Conservation (phyloP, 176 grass and related monocot genomes). For the Carex scoparia region DNA sequence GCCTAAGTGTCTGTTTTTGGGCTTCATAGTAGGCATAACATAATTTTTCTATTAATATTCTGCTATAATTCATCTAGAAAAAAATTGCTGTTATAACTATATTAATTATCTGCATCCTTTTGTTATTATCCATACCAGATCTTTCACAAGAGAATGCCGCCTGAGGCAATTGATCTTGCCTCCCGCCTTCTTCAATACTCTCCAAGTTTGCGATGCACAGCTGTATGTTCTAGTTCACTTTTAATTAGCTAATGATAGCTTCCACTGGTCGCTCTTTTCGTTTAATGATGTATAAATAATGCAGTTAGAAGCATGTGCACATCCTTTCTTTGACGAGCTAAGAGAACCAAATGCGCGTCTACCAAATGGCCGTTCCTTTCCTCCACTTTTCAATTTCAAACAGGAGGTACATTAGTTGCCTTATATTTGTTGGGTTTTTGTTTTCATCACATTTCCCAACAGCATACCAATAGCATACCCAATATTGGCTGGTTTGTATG, state of each 20-base stretch:
- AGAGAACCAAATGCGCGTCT: slow-evolving; percentile 65
- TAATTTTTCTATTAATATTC: not conserved
- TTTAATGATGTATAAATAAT: slow-evolving; percentile 27
- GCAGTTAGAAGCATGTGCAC: slow-evolving; percentile 94
- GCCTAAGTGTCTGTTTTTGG: not conserved
- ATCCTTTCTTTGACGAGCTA: slow-evolving; percentile 91
- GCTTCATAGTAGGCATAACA: not conserved
- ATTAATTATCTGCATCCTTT: not conserved
- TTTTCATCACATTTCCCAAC: not conserved
- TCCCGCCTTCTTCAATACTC: slow-evolving; percentile 92
- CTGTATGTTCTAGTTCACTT: slow-evolving; percentile 50
- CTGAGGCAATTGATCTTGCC: slow-evolving; percentile 85
- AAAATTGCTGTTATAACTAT: not conserved
- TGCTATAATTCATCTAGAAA: not conserved
- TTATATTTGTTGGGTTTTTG: not conserved
- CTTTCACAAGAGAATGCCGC: slow-evolving; percentile 94
- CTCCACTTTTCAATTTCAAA: slow-evolving; percentile 90
- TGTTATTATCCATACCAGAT: slow-evolving; percentile 35
- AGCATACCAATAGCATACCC: not conserved
- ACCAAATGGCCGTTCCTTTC: slow-evolving; percentile 74
- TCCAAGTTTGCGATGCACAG: slow-evolving; percentile 70
- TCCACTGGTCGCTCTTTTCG: not conserved
- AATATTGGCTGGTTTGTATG: not conserved
- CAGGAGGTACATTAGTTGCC: slow-evolving; percentile 52
- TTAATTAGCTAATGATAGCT: slow-evolving; percentile 18